Percentiles rank a stretch among this genome's conserved stretches.
These are phyloP conservation scores for Starmerella riodocensis DNA, from an alignment of 805 yeast species.

Conservation along the genomic window DNA sequence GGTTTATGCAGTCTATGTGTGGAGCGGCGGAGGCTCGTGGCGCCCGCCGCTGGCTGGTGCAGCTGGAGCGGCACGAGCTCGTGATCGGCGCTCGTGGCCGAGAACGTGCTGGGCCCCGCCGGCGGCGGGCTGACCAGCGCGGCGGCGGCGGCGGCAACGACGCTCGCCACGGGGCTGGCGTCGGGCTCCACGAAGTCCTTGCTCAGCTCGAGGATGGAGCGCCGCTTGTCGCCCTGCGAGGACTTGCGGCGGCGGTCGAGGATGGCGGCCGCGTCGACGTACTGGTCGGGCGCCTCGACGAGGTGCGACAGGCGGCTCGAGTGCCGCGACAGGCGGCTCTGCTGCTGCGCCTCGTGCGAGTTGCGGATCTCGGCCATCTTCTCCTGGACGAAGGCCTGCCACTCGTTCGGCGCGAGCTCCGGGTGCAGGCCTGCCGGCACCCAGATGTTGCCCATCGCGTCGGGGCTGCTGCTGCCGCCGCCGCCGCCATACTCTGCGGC, in stretches of 20 bases:
- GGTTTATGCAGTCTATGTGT: slow-evolving; percentile 15
- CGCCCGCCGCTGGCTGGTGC: slow-evolving; percentile 6
- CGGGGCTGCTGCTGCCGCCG: too few species aligned
- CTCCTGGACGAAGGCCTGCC: slow-evolving; percentile 32
- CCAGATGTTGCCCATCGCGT: slow-evolving; percentile 44
- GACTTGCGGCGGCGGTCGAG: slow-evolving; percentile 23
- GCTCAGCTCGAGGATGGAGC: slow-evolving; percentile 32
- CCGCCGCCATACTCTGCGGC: too few species aligned
- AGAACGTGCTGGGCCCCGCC: too few species aligned
- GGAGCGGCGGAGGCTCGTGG: slow-evolving; percentile 17
- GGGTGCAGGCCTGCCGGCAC: slow-evolving; percentile 94
- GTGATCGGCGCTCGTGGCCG: background rate
- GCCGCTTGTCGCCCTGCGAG: slow-evolving; percentile 16
- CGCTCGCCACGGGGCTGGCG: background rate
- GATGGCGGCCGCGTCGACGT: slow-evolving; percentile 26
- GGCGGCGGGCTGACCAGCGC: too few species aligned
- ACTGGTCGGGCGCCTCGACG: slow-evolving; percentile 26
- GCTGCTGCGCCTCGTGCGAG: slow-evolving; percentile 14
- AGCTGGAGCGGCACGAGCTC: background rate
- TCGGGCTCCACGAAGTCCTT: slow-evolving; percentile 51
- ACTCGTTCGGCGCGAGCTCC: slow-evolving; percentile 81
- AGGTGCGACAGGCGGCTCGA: slow-evolving; percentile 27
- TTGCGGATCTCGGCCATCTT: slow-evolving; percentile 28
- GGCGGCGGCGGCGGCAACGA: too few species aligned
- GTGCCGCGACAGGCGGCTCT: slow-evolving; percentile 10